Percentiles rank a stretch among this genome's conserved stretches.
phyloP scores from a whole-genome alignment of 2,329 filamentous ascomycete genomes.

The Scedosporium minutisporum region DNA sequence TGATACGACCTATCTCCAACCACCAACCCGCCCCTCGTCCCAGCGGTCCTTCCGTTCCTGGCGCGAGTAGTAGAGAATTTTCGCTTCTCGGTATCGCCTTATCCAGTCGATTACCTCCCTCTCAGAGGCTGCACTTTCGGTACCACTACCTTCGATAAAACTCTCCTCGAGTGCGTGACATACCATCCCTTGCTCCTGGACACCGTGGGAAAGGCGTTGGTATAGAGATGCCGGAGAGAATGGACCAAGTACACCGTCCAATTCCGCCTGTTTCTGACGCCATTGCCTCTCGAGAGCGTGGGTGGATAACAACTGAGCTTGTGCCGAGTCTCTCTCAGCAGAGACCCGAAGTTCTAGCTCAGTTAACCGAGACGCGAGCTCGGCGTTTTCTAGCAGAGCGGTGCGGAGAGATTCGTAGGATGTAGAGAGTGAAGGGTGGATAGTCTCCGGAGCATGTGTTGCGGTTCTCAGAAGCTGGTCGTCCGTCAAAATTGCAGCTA shows the following conservation, averaged over 20 bases:
- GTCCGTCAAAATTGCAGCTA: constrained; percentile 57
- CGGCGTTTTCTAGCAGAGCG: constrained; percentile 61
- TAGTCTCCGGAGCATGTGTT: constrained; percentile 53
- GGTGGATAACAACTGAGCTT: constrained; percentile 72
- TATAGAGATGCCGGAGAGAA: constrained; percentile 85
- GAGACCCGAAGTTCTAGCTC: constrained; percentile 48
- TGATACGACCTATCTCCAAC: constrained; percentile 63
- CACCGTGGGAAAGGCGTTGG: constrained; percentile 63
- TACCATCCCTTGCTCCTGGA: constrained; percentile 73
- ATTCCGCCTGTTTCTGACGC: constrained; percentile 77
- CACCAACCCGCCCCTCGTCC: constrained; percentile 92
- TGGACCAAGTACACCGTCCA: constrained; percentile 73
- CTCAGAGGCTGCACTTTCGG: constrained; percentile 50
- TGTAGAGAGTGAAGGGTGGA: constrained; percentile 61
- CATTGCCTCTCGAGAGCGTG: constrained; percentile 88
- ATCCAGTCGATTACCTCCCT: constrained; percentile 82
- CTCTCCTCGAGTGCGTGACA: constrained; percentile 84
- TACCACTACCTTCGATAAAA: constrained; percentile 58
- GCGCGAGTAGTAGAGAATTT: constrained; percentile 67
- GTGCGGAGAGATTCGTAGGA: constrained; percentile 56
- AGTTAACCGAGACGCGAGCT: constrained; percentile 53
- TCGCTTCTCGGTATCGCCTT: constrained; percentile 68
- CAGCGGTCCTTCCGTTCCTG: constrained; percentile 84
- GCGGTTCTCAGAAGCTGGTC: constrained; percentile 64
- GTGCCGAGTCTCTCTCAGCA: constrained; percentile 59